A percentile compares a stretch with the other conserved stretches of the same genome.
Conservation (phyloP, 2,329 filamentous ascomycete species). For the Colletotrichum siamense region DNA sequence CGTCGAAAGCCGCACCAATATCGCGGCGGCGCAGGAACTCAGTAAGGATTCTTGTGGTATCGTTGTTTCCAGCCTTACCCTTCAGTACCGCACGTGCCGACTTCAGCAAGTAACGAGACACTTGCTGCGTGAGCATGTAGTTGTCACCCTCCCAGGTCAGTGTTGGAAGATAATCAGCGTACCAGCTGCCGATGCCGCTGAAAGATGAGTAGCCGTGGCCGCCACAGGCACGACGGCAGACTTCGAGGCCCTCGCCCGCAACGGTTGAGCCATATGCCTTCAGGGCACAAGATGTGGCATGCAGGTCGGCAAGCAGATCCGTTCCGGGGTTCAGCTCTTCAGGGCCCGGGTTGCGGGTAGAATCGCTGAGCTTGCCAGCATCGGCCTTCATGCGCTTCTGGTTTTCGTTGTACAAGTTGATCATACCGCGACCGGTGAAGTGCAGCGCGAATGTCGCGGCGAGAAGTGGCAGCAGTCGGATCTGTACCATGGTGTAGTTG, state of each 20-base stretch:
- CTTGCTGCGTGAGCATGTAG: constrained; percentile 84
- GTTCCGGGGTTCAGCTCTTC: constrained; percentile 69
- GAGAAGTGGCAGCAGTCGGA: constrained; percentile 73
- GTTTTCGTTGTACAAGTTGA: constrained; percentile 74
- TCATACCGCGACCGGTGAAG: constrained; percentile 80
- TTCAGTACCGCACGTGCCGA: constrained; percentile 73
- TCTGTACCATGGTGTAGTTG: constrained; percentile 83
- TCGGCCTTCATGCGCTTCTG: constrained; percentile 67
- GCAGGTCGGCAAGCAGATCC: constrained; percentile 74
- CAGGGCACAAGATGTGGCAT: constrained; percentile 78
- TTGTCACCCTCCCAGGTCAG: constrained; percentile 80
- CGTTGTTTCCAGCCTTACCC: constrained; percentile 64
- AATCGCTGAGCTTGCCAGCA: constrained; percentile 43
- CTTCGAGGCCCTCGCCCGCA: constrained; percentile 76
- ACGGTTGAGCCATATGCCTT: constrained; percentile 76
- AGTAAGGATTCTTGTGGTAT: constrained; percentile 71
- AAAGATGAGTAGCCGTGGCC: constrained; percentile 80
- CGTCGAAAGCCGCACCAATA: constrained; percentile 75
- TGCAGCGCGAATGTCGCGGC: constrained; percentile 80
- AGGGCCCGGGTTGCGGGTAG: constrained; percentile 65
- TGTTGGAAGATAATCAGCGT: constrained; percentile 76
- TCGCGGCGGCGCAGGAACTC: constrained; percentile 70
- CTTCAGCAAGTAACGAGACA: constrained; percentile 78
- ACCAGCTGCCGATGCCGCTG: constrained; percentile 77
- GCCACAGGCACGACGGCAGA: constrained; percentile 77